phyloP scores from a whole-genome alignment of 805 yeast species.

The Lachancea lanzarotensis region DNA sequence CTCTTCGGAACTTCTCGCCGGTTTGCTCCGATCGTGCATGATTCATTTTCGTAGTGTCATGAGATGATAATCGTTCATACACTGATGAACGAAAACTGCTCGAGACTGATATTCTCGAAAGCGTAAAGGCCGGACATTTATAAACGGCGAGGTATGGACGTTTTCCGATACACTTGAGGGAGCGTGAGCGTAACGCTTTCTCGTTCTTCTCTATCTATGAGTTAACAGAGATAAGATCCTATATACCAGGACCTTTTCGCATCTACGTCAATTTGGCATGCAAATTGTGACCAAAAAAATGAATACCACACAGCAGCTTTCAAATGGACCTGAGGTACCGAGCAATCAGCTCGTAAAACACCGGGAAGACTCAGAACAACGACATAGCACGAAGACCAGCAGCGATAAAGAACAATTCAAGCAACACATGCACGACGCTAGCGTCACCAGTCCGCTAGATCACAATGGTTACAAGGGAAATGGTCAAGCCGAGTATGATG shows the following conservation, averaged over 20 bases:
- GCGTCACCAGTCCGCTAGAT: background rate
- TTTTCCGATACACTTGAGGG: background rate
- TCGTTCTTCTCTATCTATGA: too few species aligned
- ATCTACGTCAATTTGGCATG: background rate
- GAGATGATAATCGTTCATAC: background rate
- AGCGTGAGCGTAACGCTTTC: background rate
- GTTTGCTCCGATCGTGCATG: background rate
- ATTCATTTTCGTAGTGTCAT: background rate
- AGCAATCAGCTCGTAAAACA: background rate
- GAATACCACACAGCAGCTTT: background rate
- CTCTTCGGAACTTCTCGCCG: background rate
- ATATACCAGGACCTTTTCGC: too few species aligned
- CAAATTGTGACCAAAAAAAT: too few species aligned
- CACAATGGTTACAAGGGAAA: background rate
- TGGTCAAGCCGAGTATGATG: background rate
- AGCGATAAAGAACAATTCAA: background rate
- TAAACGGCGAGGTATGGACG: background rate
- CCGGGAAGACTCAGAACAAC: background rate
- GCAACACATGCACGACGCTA: background rate
- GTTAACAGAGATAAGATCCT: too few species aligned
- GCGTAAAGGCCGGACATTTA: background rate
- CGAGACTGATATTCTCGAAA: background rate
- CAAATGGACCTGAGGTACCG: background rate
- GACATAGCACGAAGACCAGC: background rate
- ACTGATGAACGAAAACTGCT: background rate